Conservation (phyloP, 2,329 filamentous ascomycete species). For the Diaporthe sp. region DNA sequence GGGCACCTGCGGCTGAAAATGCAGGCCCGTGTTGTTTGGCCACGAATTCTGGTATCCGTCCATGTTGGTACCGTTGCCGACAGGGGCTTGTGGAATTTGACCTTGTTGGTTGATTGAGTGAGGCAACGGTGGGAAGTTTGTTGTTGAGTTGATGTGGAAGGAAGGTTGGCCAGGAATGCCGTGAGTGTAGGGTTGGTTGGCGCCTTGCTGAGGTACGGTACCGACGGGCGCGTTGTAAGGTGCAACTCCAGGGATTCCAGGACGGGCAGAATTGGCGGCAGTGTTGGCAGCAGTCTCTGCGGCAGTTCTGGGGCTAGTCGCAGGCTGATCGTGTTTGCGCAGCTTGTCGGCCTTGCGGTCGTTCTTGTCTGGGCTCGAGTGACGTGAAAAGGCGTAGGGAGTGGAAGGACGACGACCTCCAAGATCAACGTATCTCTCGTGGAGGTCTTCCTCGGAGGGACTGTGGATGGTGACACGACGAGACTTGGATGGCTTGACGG, state of each 20-base stretch:
- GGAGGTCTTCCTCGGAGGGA: constrained; percentile 33
- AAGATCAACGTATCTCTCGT: not conserved
- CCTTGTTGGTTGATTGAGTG: constrained; percentile 13
- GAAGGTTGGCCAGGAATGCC: constrained; percentile 16
- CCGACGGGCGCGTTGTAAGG: constrained; percentile 32
- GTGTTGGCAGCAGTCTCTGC: not conserved
- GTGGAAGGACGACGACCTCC: constrained; percentile 6
- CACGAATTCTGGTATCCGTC: constrained; percentile 57
- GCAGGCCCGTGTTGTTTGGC: constrained; percentile 58
- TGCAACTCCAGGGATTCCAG: constrained; percentile 2
- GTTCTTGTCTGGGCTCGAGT: not conserved
- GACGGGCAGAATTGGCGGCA: not conserved
- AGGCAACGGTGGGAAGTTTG: not conserved
- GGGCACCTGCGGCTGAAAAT: constrained; percentile 71
- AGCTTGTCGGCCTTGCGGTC: not conserved
- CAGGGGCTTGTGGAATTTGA: constrained; percentile 1
- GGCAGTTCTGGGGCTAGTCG: not conserved
- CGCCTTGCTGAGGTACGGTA: constrained; percentile 28
- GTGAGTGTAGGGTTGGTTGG: constrained; percentile 41
- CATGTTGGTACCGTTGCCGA: constrained; percentile 40
- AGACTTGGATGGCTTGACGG: constrained; percentile 1
- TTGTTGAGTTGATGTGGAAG: constrained; percentile 19
- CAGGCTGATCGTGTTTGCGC: not conserved
- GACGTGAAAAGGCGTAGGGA: constrained; percentile 1
- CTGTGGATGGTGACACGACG: constrained; percentile 29